Base-by-base conservation (phyloP, 768 basidiomycete species). In the Leccinum arenicola region DNA sequence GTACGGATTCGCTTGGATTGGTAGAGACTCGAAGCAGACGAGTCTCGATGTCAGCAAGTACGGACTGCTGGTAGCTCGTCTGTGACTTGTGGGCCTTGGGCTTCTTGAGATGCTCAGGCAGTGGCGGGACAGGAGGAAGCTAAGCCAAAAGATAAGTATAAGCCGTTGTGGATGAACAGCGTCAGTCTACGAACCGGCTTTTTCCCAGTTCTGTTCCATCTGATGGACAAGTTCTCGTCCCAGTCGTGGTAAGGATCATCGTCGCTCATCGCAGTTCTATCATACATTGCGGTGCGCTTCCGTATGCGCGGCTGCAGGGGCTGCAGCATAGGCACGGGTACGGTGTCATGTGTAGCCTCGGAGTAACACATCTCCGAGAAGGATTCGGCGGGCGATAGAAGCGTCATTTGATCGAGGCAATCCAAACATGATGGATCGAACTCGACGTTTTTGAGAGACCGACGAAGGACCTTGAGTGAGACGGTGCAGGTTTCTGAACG, bases 361-460 rank as follows among this genome's bases (percentile, higher is more conserved):
- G 73, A 63, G 57, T 78, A 80, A 60, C 79, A 80, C 2, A 77
- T 55, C 52, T 79, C 79, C 4, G 77, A 75, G 61, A 78, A 80
- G 25, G 77, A 71, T 25, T 77, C 76, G 3, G 71, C 65, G 10
- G 79, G 79, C 0, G 73, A 71, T 31, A 74, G 64, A 11, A 80
- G 73, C 0, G 80, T 74, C 59, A 78, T 74, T 21, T 78, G 70
- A 64, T 80, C 79, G 38, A 80, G 75, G 40, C 71, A 70, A 58
- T 77, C 69, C 21, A 80, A 73, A 61, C 78, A 78, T 7, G 73
- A 64, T 9, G 72, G 68, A 65, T 79, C 77, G 59, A 80, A 73
- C 54, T 75, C 73, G 61, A 77, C 70, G 59, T 73, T 68, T 54
- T 60, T 73, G 29, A 75, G 63, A 14, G 73, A 75, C 43, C 74